Base-by-base conservation (phyloP, 2,329 filamentous ascomycete genomes). In the Ophiostoma piceae region DNA sequence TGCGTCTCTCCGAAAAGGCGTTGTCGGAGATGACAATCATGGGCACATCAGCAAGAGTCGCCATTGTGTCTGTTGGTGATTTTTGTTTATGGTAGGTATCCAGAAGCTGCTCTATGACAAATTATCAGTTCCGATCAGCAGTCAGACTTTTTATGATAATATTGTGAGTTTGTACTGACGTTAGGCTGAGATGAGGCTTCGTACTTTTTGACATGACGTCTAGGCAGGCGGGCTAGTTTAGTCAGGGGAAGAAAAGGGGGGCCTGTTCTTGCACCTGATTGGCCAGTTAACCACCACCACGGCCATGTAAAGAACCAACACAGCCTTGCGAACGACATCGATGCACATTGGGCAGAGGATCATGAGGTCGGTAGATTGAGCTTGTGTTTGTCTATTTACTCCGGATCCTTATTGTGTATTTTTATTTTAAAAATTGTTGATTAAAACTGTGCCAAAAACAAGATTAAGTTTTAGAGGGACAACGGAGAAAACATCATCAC, bases 1-100 rank as follows among this genome's bases (percentile, higher is more conserved):
- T 88, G 74, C 95, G 92, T 72, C 94, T 91, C 81, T 99, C 95
- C 68, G 92, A 94, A 67, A 89, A 87, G 66, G 90, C 85, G 79
- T 90, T 91, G 72, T 92, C 89, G 68, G 91, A 94, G 72, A 85
- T 85, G 76, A 95, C 87, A 73, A 89, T 84, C 75, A 95, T 84
- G 74, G 91, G 89, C 70, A 95, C 85, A 78, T 95, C 92, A 69
- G 88, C 86, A 82, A 90, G 87, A 77, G 80, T 68, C 26, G 66
- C 9, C 47, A 67, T 54, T 16, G 65, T 65, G 54, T 32, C 12
- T 62, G n/a, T 5, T 19, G 29, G 19, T 32, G 4, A 12, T 41
- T 14, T 39, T 41, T 41, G 16, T 37, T 32, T 64, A 26, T 57
- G 16, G 3, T 29, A 12, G n/a, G 12, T 11, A 26, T 26, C 1